phyloP scores from a whole-genome alignment of 441 rosid genomes.

The Brassica balearica region DNA sequence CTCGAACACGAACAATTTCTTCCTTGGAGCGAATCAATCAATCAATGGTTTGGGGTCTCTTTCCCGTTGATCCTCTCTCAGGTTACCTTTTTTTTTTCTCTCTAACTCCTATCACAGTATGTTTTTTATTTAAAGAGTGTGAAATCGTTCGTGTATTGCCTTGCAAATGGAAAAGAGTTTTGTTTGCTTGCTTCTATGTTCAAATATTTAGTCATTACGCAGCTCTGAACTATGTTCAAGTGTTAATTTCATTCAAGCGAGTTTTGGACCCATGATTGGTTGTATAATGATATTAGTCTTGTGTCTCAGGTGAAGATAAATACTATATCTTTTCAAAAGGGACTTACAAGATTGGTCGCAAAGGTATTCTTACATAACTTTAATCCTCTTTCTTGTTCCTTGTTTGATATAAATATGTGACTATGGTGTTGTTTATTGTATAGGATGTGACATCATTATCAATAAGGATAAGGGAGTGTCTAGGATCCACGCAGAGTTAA shows the following conservation, averaged over 20 bases:
- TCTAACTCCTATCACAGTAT: neutral
- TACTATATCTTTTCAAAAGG: constrained; percentile 77
- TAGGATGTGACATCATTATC: constrained; percentile 87
- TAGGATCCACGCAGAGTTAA: constrained; percentile 81
- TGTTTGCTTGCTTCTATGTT: constrained; percentile 14
- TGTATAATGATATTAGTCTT: neutral
- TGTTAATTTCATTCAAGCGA: neutral
- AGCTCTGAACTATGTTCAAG: neutral
- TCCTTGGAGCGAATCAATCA: constrained; percentile 21
- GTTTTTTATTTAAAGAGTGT: neutral
- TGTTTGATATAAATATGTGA: neutral
- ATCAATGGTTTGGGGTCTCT: constrained; percentile 86
- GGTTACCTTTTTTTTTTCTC: constrained; percentile 42
- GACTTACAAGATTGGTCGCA: constrained; percentile 79
- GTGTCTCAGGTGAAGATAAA: constrained; percentile 71
- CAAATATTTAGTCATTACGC: neutral
- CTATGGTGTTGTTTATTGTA: neutral
- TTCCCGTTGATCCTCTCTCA: constrained; percentile 77
- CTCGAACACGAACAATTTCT: neutral
- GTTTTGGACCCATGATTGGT: neutral
- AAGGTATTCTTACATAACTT: constrained; percentile 53
- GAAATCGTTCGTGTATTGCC: neutral
- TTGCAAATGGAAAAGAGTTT: constrained; percentile 26
- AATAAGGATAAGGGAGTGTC: constrained; percentile 90
- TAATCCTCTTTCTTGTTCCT: neutral